Evolutionary conservation across 495 filamentous ascomycete species (phyloP), one percentile per base, ranked within the genome.

Genomic region (Aspergillus diversus): DNA sequence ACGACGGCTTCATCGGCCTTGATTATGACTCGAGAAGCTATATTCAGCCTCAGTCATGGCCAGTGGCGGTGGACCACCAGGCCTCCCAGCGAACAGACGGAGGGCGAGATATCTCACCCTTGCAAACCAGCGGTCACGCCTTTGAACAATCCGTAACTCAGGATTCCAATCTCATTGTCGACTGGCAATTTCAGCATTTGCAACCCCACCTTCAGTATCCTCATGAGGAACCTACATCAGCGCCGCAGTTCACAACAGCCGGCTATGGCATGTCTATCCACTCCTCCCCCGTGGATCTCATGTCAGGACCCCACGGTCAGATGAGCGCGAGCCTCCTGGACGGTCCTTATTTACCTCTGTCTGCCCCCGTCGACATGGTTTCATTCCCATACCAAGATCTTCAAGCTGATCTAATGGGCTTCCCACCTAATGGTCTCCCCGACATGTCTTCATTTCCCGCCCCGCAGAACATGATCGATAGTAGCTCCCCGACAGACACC

Each of bases 401-500:
- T 64, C 86, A 87, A 59, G 71, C 83, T 33, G 83, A 86, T 62
- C 60, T 81, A 58, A 77, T 84, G 75, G 76, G 79, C 31, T 86
- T 84, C 56, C 73, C 75, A 32, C 21, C 49, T 16, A 78, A 87
- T 55, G 86, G 84, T 5, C 77, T 90, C 37, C 79, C 83, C 27
- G 83, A 83, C 64, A 67, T 83, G 56, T 71, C 78, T 11, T 68
- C 73, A 31, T 80, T 82, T 59, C 84, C 81, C 54, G 68, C 76
- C 57, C 70, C 75, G 49, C 77, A 75, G 53, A 74, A 71, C 15
- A 60, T 79, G 32, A 60, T 90, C n/a, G 87, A 87, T 51, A 90
- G 89, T 74, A 87, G 88, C 71, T 96, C 92, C 53, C 92, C 93
- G 7, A 92, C 89, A 0, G 89, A 90, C 61, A 92, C 89, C 42